phyloP scores from a whole-genome alignment of 2,329 filamentous ascomycete genomes.

The Colletotrichum sp. region DNA sequence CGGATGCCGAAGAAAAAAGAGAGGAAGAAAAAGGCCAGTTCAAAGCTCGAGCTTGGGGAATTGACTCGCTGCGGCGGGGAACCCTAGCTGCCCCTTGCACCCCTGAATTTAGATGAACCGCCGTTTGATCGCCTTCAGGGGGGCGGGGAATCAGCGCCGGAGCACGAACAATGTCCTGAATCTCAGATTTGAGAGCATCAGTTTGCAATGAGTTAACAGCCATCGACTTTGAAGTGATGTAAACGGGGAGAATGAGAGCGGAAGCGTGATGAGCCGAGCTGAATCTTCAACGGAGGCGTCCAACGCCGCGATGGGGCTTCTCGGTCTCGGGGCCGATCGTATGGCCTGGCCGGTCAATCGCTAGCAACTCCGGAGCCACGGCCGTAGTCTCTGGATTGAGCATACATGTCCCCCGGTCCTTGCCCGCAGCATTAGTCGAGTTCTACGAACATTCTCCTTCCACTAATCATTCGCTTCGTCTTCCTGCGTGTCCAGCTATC shows the following conservation, averaged over 20 bases:
- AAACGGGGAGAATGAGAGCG: background rate
- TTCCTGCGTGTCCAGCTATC: background rate
- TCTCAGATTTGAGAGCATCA: fast-evolving
- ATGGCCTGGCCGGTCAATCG: background rate
- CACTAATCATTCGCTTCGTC: background rate
- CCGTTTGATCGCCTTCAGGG: constrained; percentile 9
- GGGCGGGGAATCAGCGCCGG: background rate
- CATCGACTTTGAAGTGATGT: background rate
- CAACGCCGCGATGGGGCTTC: background rate
- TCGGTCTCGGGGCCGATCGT: background rate
- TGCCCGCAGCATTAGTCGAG: background rate
- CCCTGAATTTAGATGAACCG: constrained; percentile 4
- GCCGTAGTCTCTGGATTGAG: background rate
- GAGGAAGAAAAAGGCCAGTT: background rate
- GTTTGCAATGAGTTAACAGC: background rate
- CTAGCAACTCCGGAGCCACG: background rate
- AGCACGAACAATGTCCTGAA: background rate
- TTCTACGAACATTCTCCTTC: background rate
- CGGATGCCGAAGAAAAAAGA: background rate
- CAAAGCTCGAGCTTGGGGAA: background rate
- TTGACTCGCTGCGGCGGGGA: constrained; percentile 13
- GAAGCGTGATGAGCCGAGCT: background rate
- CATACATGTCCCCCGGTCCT: background rate
- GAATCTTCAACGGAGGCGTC: background rate
- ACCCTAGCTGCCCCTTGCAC: background rate